Evolutionary conservation across 2,329 filamentous ascomycete species (phyloP).

Genomic region (Catunica adiposa): DNA sequence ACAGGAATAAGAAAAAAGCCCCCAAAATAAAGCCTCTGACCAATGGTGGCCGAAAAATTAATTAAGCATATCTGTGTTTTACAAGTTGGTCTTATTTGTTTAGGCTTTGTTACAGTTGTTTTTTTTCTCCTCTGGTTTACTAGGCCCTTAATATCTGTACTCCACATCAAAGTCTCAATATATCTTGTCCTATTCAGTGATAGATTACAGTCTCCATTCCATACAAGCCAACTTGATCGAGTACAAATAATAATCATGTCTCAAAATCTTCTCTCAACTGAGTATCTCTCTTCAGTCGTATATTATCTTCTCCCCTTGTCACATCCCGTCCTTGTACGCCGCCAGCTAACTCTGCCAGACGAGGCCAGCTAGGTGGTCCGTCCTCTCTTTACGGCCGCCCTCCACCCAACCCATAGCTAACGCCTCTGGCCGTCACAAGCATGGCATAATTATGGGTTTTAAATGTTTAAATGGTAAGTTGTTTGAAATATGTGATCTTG

Average conservation of each 20-base stretch:
- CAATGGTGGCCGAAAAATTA: neutral
- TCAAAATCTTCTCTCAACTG: neutral
- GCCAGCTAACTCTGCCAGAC: neutral
- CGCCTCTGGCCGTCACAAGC: neutral
- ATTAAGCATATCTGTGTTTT: neutral
- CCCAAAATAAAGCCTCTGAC: neutral
- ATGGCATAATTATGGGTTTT: neutral
- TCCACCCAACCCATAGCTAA: neutral
- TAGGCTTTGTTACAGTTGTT: neutral
- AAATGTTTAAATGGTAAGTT: neutral
- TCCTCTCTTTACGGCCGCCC: neutral
- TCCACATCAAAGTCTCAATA: neutral
- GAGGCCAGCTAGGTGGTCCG: neutral
- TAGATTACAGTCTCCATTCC: neutral
- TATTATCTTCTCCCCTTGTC: neutral
- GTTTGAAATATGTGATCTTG: no score
- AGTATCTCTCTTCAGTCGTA: neutral
- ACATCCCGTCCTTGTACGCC: neutral
- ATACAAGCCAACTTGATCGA: neutral
- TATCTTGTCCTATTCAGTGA: neutral
- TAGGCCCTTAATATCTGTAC: neutral
- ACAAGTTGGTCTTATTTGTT: neutral
- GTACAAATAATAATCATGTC: neutral
- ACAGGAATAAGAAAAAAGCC: neutral
- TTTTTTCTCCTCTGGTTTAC: neutral